Evolutionary conservation across 176 grass and related monocot genomes (phyloP).

Genomic region (Rhynchospora breviuscula): DNA sequence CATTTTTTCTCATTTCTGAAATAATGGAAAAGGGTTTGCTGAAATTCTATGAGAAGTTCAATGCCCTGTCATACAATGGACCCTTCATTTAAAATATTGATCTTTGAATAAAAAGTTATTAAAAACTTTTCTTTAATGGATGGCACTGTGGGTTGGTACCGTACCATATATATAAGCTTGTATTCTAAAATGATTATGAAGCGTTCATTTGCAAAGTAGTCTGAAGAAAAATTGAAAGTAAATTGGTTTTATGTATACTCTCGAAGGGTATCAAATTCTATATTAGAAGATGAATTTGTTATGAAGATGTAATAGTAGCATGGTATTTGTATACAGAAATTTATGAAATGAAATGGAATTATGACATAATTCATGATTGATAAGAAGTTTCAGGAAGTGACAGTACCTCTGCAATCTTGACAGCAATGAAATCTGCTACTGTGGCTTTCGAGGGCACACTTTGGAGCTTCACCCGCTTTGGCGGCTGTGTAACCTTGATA

Average conservation of each 20-base stretch:
- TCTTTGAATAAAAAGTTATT: too few species aligned
- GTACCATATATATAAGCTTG: background rate
- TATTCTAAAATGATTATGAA: background rate
- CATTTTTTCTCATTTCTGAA: too few species aligned
- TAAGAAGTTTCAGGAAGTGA: background rate
- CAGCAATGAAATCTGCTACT: constrained; percentile 8
- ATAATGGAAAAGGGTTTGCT: background rate
- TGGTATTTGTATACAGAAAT: background rate
- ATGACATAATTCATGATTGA: background rate
- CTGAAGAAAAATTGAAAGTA: background rate
- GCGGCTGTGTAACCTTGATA: background rate
- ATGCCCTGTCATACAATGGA: background rate
- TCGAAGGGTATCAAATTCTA: background rate
- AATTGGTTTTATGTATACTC: background rate
- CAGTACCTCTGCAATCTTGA: background rate
- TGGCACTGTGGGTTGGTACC: background rate
- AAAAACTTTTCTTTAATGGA: background rate
- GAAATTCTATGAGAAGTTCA: background rate
- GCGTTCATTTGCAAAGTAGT: background rate
- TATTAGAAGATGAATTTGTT: background rate
- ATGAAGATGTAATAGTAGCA: background rate
- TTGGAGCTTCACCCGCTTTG: background rate
- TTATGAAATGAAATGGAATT: background rate
- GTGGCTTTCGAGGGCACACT: background rate
- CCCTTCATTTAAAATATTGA: background rate